These are phyloP conservation scores for Pecoramyces ruminantium DNA, from an alignment of 192 early-diverging fungal genomes.

Conservation along the genomic window DNA sequence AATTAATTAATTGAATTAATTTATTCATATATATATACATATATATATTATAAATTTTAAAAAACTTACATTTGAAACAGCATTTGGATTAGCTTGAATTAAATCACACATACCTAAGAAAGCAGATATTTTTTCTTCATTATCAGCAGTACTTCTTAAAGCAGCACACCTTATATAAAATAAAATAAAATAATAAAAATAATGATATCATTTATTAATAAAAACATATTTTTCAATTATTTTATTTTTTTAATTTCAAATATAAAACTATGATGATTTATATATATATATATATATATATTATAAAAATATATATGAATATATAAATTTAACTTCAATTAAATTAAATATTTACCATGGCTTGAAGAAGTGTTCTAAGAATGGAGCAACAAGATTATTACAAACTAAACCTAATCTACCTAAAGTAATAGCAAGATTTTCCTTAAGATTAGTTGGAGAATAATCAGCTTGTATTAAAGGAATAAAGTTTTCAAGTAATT, in stretches of 20 bases:
- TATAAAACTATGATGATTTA: too few species aligned
- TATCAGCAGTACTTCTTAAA: constrained; percentile 70
- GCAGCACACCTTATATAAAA: constrained; percentile 22
- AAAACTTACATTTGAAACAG: background rate
- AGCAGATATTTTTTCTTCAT: constrained; percentile 88
- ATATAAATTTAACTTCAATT: too few species aligned
- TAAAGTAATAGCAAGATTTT: constrained; percentile 94
- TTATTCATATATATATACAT: too few species aligned
- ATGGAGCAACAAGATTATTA: constrained; percentile 66
- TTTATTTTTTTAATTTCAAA: too few species aligned
- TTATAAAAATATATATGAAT: too few species aligned
- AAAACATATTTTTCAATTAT: too few species aligned
- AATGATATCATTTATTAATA: background rate
- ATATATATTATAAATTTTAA: too few species aligned
- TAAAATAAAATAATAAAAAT: background rate
- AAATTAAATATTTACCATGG: constrained; percentile 45
- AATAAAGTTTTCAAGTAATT: constrained; percentile 72
- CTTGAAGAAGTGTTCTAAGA: constrained; percentile 64
- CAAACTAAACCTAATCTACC: constrained; percentile 87
- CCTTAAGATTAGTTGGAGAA: constrained; percentile 56
- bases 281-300: too few species aligned
- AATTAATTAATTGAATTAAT: too few species aligned
- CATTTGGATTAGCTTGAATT: constrained; percentile 79
- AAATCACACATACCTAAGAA: constrained; percentile 88
- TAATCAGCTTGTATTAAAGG: constrained; percentile 52